Conservation (phyloP, 352 stramenopile genomes). For the Thalassiosira exigua region DNA sequence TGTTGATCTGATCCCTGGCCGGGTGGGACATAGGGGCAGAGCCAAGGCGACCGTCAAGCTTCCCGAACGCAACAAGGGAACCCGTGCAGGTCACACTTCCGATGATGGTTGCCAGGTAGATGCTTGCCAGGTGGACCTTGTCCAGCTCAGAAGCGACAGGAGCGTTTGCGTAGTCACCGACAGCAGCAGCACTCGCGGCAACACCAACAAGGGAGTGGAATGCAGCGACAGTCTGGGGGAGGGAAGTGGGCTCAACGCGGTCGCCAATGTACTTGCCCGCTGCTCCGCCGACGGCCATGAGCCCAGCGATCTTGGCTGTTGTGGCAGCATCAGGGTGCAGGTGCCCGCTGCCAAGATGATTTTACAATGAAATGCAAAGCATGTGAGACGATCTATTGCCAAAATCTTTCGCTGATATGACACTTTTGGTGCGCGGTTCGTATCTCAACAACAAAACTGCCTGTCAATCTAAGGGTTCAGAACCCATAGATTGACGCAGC, state of each 20-base stretch:
- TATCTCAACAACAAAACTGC: too few relatives aligned
- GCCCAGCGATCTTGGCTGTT: slow-evolving; percentile 73
- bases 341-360: slow-evolving; percentile 61
- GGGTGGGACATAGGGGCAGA: slow-evolving; percentile 83
- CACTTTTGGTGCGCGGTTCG: too few relatives aligned
- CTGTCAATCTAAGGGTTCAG: too few relatives aligned
- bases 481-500: too few relatives aligned
- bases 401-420: too few relatives aligned
- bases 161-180: slow-evolving; percentile 88
- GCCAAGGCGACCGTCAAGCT: slow-evolving; percentile 88
- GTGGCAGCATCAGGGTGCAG: slow-evolving; percentile 70
- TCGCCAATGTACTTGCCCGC: slow-evolving; percentile 86
- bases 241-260: slow-evolving; percentile 87
- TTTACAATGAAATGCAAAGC: too few relatives aligned
- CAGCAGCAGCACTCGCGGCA: slow-evolving; percentile 84
- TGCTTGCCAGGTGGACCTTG: slow-evolving; percentile 83
- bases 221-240: slow-evolving; percentile 91
- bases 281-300: slow-evolving; percentile 82
- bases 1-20: slow-evolving; percentile 88
- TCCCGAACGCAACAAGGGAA: slow-evolving; percentile 91
- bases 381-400: too few relatives aligned
- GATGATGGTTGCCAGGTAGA: slow-evolving; percentile 90
- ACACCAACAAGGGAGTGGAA: slow-evolving; percentile 90
- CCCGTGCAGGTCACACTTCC: slow-evolving; percentile 90
- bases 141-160: slow-evolving; percentile 74